phyloP scores from a whole-genome alignment of 1,284 basidiomycete genomes.

The Trametes hirsuta region DNA sequence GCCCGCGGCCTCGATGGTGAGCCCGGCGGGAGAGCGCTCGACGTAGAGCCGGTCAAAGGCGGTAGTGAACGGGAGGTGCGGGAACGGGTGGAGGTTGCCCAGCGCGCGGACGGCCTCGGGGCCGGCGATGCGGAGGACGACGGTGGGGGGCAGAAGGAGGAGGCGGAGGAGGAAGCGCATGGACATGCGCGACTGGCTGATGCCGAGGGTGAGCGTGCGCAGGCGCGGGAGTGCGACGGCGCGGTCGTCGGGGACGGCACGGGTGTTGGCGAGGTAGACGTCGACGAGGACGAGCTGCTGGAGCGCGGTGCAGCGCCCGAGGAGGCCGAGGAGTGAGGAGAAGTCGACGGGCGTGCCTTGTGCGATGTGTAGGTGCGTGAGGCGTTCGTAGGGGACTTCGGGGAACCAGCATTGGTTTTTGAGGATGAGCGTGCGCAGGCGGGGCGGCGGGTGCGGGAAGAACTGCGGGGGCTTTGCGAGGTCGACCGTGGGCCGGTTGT shows the following conservation, averaged over 20 bases:
- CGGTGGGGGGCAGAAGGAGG: conserved; percentile 16
- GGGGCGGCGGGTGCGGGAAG: conserved; percentile 8
- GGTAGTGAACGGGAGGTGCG: conserved; percentile 14
- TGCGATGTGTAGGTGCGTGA: conserved; percentile 22
- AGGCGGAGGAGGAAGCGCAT: conserved; percentile 18
- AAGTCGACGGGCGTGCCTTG: conserved; percentile 19
- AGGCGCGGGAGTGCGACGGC: conserved; percentile 10
- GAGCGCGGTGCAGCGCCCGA: conserved; percentile 18
- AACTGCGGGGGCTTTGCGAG: conserved; percentile 2
- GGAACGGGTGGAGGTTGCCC: conserved; percentile 17
- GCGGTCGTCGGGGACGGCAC: neutral
- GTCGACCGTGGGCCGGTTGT: conserved; percentile 19
- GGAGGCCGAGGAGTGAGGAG: conserved; percentile 13
- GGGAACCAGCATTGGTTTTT: conserved; percentile 23
- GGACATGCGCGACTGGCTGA: conserved; percentile 17
- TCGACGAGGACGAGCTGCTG: conserved; percentile 17
- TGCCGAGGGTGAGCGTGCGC: conserved; percentile 14
- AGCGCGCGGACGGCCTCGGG: conserved; percentile 19
- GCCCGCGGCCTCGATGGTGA: conserved; percentile 14
- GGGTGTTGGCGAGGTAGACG: conserved; percentile 17
- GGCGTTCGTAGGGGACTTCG: conserved; percentile 1
- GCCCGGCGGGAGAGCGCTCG: conserved; percentile 1
- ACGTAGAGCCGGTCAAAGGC: conserved; percentile 16
- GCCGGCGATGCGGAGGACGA: conserved; percentile 13
- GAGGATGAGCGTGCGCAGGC: conserved; percentile 15